Evolutionary conservation across 805 yeast species (phyloP), one percentile per base, ranked within the genome.

Genomic region (Myxozyma sirexii): DNA sequence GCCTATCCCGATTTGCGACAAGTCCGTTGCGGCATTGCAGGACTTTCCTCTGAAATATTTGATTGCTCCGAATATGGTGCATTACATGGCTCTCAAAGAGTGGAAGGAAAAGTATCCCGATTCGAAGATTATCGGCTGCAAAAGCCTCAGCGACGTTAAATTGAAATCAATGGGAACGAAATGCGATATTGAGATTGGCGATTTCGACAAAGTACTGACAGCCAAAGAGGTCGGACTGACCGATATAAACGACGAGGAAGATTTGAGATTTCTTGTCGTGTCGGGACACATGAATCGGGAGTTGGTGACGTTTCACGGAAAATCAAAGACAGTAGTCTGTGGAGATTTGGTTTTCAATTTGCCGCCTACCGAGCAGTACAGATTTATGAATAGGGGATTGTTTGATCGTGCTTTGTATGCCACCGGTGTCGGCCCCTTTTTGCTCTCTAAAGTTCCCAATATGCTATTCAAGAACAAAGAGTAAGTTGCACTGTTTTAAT

Each of bases 301-400:
- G 69, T 71, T 86, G 54, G 79, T 82, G 2, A 67, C 80, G 63
- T 82, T 70, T 68, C 82, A 82, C 68, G 76, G 75, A 45, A 68
- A 69, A 13, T 73, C 83, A 31, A 80, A 79, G 68, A 75, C 81
- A 0, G 67, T 85, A 15, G 76, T 80, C 56, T 83, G 79, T 63
- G 90, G 84, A 12, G 90, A 86, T 70, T 69, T 85, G 61, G 67
- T 85, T 29, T 81, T 85, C 73, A 84, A 84, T 68, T 73, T 84
- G 62, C 85, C 84, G 13, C 74, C 75, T 39, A 65, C 69, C 12
- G 79, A 77, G 12, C 79, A 77, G 56, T 85, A 81, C 64, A 39
- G 45, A n/a, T 31, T 41, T 17, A 2, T 26, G 17, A 17, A 39
- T 7, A 8, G 27, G 19, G 46, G 54, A 13, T 19, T 35, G 2